phyloP scores from a whole-genome alignment of 257 asterid genomes.

The Penstemon newberryi region DNA sequence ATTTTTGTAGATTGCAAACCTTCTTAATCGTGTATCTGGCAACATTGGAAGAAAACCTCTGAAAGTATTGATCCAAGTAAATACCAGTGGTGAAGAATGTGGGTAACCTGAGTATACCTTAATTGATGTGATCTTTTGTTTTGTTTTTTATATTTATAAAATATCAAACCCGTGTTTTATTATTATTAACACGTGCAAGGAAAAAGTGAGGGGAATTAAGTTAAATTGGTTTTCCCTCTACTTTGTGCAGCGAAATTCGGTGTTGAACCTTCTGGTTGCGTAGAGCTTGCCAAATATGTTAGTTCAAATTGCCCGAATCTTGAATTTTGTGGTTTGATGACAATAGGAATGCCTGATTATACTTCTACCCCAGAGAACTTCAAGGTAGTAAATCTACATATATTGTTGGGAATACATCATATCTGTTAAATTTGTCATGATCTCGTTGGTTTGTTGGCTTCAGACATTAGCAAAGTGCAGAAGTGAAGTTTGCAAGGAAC shows the following conservation, averaged over 20 bases:
- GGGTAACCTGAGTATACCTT: slow-evolving; percentile 49
- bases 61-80: slow-evolving; percentile 89
- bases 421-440: slow-evolving; percentile 20
- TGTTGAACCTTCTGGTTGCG: slow-evolving; percentile 71
- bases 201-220: slow-evolving; percentile 11
- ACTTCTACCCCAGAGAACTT: slow-evolving; percentile 97
- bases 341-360: slow-evolving; percentile 95
- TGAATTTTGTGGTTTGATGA: slow-evolving; percentile 89
- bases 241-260: slow-evolving; percentile 79
- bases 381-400: slow-evolving; percentile 51
- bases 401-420: neutral
- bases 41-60: slow-evolving; percentile 80
- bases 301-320: slow-evolving; percentile 72
- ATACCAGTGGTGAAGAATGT: slow-evolving; percentile 98
- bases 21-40: slow-evolving; percentile 71
- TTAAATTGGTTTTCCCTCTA: slow-evolving; percentile 15
- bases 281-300: slow-evolving; percentile 72
- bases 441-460: slow-evolving; percentile 28
- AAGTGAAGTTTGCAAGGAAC: slow-evolving; percentile 71
- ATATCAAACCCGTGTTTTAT: neutral
- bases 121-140: slow-evolving; percentile 18
- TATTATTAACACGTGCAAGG: neutral
- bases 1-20: slow-evolving; percentile 70
- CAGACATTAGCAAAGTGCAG: slow-evolving; percentile 83
- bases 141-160: neutral